phyloP scores from a whole-genome alignment of 176 grass and related monocot species.

The Eremochloa ophiuroides region DNA sequence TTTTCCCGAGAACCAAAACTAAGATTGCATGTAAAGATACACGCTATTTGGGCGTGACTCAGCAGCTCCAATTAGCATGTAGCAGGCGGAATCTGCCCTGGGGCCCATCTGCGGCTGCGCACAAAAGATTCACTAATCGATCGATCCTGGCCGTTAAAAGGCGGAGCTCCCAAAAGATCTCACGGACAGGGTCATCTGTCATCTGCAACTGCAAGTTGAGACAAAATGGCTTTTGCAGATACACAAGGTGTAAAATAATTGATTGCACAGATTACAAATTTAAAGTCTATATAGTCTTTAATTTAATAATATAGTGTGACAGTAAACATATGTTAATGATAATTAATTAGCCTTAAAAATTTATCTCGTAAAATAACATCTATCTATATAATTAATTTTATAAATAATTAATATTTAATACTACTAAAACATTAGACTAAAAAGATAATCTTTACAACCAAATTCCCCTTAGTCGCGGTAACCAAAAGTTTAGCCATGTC shows the following conservation, averaged over 20 bases:
- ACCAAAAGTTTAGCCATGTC: background rate
- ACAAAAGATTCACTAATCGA: background rate
- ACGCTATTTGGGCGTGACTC: conserved; percentile 27
- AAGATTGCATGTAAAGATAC: conserved; percentile 25
- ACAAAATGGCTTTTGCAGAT: background rate
- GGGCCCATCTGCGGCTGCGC: background rate
- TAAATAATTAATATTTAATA: too few relatives aligned
- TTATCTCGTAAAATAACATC: too few relatives aligned
- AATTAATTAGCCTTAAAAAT: too few relatives aligned
- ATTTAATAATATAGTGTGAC: too few relatives aligned
- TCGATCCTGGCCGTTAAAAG: conserved; percentile 4
- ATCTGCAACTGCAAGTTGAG: background rate
- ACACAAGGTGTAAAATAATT: too few relatives aligned
- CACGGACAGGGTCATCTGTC: background rate
- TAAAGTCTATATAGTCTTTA: too few relatives aligned
- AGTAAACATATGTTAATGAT: too few relatives aligned
- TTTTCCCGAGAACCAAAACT: conserved; percentile 6
- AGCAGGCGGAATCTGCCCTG: background rate
- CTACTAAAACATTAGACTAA: too few relatives aligned
- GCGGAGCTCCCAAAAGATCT: background rate
- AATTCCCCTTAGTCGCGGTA: too few relatives aligned
- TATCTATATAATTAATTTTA: too few relatives aligned
- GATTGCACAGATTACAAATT: too few relatives aligned
- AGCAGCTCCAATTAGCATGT: background rate
- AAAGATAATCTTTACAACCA: too few relatives aligned